Evolutionary conservation across 129 eudicot species (phyloP).

Genomic region (Rutidosis leptorrhynchoides): DNA sequence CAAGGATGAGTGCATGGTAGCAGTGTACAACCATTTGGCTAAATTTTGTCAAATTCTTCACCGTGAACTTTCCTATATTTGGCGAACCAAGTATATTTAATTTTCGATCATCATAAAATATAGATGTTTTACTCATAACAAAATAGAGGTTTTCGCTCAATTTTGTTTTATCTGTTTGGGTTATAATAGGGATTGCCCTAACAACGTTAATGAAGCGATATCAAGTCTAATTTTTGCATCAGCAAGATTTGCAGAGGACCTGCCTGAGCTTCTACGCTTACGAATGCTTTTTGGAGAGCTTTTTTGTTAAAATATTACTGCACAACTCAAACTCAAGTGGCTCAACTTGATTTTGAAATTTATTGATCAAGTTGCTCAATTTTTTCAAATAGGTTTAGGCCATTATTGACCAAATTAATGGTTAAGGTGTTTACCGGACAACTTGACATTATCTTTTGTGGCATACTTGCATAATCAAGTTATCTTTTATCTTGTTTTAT

Average conservation of each 20-base stretch:
- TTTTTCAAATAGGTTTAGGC: too few species aligned
- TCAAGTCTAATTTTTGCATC: conserved; percentile 81
- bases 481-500: too few species aligned
- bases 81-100: conserved; percentile 50
- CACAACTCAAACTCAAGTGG: too few species aligned
- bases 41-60: conserved; percentile 53
- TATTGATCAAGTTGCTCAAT: too few species aligned
- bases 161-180: not conserved
- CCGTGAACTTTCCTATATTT: conserved; percentile 53
- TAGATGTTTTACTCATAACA: not conserved
- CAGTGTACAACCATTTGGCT: conserved; percentile 57
- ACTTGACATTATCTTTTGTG: too few species aligned
- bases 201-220: conserved; percentile 74
- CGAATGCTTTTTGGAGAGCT: conserved; percentile 57
- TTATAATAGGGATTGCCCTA: conserved; percentile 1
- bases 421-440: too few species aligned
- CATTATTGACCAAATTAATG: too few species aligned
- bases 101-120: not conserved
- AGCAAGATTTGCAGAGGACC: conserved; percentile 61
- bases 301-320: too few species aligned
- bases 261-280: conserved; percentile 63
- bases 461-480: too few species aligned
- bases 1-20: conserved; percentile 48
- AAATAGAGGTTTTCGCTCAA: too few species aligned
- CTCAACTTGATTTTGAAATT: too few species aligned